These are phyloP conservation scores for Alternaria dauci DNA, from an alignment of 2,329 filamentous ascomycete genomes.

Conservation along the genomic window DNA sequence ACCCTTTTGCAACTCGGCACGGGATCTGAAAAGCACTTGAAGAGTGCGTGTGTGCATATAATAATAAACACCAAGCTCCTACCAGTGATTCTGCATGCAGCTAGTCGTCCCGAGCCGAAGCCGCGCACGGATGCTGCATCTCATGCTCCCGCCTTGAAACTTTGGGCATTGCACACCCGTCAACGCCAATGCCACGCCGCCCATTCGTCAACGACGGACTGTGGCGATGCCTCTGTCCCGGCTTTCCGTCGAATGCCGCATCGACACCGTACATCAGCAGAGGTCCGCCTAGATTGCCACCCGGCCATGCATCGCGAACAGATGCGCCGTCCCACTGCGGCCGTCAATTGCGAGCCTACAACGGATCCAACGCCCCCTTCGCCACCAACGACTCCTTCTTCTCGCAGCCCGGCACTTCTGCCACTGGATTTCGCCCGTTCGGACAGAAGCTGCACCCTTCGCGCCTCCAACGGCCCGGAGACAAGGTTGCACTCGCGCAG, in stretches of 20 bases:
- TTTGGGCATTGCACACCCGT: conserved; percentile 9
- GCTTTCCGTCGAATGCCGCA: conserved; percentile 25
- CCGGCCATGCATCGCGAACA: conserved; percentile 5
- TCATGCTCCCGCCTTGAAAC: conserved; percentile 10
- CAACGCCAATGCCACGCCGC: conserved; percentile 39
- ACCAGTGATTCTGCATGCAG: neutral
- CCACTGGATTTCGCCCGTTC: conserved; percentile 14
- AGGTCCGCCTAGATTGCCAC: neutral
- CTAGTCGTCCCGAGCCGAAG: neutral
- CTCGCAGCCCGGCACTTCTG: conserved; percentile 3
- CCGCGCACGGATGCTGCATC: conserved; percentile 3
- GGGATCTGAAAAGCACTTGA: conserved; percentile 4
- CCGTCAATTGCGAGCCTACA: conserved; percentile 27
- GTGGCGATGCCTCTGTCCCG: conserved; percentile 48
- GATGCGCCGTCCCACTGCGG: neutral
- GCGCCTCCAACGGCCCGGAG: neutral
- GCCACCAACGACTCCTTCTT: conserved; percentile 10
- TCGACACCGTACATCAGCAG: neutral
- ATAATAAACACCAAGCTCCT: conserved; percentile 2
- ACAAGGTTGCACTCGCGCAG: conserved; percentile 29
- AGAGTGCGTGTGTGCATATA: conserved; percentile 6
- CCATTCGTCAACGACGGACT: conserved; percentile 47
- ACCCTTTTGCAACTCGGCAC: conserved; percentile 12
- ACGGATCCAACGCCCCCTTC: conserved; percentile 9
- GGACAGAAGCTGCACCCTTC: conserved; percentile 5